These are phyloP conservation scores for Sordaria brevicollis DNA, from an alignment of 495 filamentous ascomycete species.

Conservation along the genomic window DNA sequence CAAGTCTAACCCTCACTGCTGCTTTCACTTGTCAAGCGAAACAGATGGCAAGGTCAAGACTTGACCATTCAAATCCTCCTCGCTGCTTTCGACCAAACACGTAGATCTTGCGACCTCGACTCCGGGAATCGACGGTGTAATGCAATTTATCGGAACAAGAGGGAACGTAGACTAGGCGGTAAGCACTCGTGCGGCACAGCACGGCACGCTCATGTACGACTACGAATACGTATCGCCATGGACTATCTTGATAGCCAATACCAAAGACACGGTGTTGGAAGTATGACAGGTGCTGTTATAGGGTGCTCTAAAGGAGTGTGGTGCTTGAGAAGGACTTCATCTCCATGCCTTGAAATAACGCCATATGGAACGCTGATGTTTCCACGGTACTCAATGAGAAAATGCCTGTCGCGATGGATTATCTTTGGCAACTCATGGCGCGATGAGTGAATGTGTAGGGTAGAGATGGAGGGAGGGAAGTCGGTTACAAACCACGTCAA, in stretches of 20 bases:
- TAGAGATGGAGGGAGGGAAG: not conserved
- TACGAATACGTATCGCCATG: not conserved
- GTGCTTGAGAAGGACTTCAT: not conserved
- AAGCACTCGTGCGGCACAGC: not conserved
- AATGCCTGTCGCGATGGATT: not conserved
- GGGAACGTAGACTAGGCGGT: not conserved
- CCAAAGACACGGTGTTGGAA: not conserved
- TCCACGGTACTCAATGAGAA: not conserved
- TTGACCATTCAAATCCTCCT: not conserved
- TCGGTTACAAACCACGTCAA: not conserved
- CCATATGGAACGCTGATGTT: not conserved
- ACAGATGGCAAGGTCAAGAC: not conserved
- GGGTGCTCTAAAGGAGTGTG: not conserved
- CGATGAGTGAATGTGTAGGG: not conserved
- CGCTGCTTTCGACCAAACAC: not conserved
- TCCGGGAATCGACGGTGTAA: not conserved
- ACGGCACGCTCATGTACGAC: not conserved
- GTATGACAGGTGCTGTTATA: not conserved
- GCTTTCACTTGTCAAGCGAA: not conserved
- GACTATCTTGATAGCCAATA: not conserved
- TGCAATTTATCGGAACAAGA: not conserved
- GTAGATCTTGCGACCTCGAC: not conserved
- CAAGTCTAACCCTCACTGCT: not conserved
- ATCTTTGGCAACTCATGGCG: not conserved
- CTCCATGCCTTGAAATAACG: not conserved